Base-by-base conservation (phyloP, 805 yeast species). In the Pichia insulana region DNA sequence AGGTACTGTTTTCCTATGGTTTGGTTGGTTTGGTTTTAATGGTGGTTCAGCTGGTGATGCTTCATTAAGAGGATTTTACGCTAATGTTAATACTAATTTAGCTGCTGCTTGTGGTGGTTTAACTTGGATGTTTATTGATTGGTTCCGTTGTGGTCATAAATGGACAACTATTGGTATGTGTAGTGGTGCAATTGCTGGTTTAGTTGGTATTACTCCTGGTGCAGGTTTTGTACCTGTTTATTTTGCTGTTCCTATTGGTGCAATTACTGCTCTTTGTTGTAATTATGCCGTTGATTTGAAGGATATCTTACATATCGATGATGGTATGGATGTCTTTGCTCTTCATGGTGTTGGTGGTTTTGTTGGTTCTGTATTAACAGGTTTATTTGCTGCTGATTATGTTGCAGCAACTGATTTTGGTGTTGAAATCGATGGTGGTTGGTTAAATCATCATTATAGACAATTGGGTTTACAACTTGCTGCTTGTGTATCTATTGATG, bases 11-110 rank as follows among this genome's bases (percentile, higher is more conserved):
- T 84, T 92, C 70, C 74, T 92, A 54, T 90, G 97, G 96, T 88
- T 92, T 56, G 98, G 97, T 30, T 92, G 98, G 98, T 88, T 88
- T 58, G 97, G 96, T 33, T 92, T 92, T 78, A 92, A 92, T 74
- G 97, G 96, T 65, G 97, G 97, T 56, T 87, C 96, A 37, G 84
- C 97, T 39, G 97, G 96, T 64, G 83, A 87, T 59, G 85, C 96
- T 30, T 67, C 90, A 48, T 79, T 92, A 61, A 82, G 97, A 68
- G 89, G 96, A 44, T 86, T 87, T 83, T 88, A 88, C 70, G 96
- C 97, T 31, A 76, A 83, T 61, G 82, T 83, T 58, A 88, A 86
- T 74, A 90, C 97, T 57, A 87, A 90, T 67, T 62, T 90, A 54
- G 96, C 97, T 40, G 97, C 97, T 47, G 80, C 95, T 12, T 65